Base-by-base conservation (phyloP, 257 asterid species). In the Solanum sparsipilum region DNA sequence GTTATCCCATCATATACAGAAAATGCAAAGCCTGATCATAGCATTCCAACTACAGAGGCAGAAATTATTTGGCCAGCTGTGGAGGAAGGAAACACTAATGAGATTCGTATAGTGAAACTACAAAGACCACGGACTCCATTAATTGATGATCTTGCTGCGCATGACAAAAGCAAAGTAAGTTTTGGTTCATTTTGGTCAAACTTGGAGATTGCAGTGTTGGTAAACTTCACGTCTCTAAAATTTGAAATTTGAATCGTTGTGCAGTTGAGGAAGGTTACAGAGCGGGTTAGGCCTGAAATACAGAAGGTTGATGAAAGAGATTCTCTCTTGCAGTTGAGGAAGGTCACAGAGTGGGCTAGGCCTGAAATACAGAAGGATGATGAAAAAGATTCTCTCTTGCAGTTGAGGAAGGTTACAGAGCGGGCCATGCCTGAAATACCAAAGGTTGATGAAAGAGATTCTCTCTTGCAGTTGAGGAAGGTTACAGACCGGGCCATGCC, bases 221-320 rank as follows among this genome's bases (percentile, higher is more conserved):
- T 87, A 87, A 85, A 84, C 76, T 21, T 68, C 81, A 74, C 34
- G 48, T 39, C 84, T 87, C 92, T 89, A 89, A 81, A 76, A 86
- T 92, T 87, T 85, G 65, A 41, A 83, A 87, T 87, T 78, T 56
- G 65, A 56, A 5, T 52, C 60, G 32, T 90, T 86, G 68, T 96
- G 93, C 98, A 97, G 99, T 90, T 97, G 74, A 92, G 96, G 92
- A 97, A 93, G 92, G 98, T 95, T 87, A 84, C 95, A 44, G 97
- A 94, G 68, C 91, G 92, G 41, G 89, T 87, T 35, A 89, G 89
- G 87, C 94, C 96, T 82, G 90, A 91, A 67, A 83, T 89, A 15
- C 93, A 89, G 86, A 93, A 92, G 91, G 95, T 83, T 15, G 98
- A 93, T 73, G 98, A 95, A 88, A 95, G 96, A 93, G 97, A 93